A percentile compares a stretch with the other conserved stretches of the same genome.
These are phyloP conservation scores for Fusarium proliferatum DNA, from an alignment of 2,329 filamentous ascomycete species.

Conservation along the genomic window DNA sequence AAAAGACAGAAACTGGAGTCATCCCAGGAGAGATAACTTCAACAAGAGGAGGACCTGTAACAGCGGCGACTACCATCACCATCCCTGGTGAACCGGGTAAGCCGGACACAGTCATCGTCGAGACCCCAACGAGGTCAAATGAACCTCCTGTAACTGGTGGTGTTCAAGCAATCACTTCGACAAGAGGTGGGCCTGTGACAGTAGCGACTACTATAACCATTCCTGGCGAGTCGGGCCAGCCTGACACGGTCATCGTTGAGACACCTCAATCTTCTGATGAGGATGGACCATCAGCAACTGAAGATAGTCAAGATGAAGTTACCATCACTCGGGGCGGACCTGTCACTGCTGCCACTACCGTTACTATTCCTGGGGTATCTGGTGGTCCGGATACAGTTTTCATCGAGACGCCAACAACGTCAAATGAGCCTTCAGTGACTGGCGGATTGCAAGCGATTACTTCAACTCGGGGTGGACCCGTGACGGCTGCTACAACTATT, in stretches of 20 bases:
- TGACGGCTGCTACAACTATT: not conserved
- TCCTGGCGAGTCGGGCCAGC: not conserved
- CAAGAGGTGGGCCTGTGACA: not conserved
- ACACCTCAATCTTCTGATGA: not conserved
- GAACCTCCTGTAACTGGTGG: not conserved
- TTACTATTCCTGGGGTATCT: not conserved
- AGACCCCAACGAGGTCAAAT: not conserved
- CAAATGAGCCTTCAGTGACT: not conserved
- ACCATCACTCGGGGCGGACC: not conserved
- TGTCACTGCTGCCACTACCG: not conserved
- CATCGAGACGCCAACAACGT: not conserved
- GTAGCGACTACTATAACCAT: not conserved
- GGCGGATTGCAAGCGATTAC: not conserved
- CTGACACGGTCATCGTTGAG: not conserved
- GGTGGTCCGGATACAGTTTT: not conserved
- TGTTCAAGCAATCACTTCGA: not conserved
- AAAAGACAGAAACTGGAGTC: fast-evolving
- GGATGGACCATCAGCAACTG: not conserved
- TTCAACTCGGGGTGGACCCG: not conserved
- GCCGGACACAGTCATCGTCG: not conserved
- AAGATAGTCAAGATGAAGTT: not conserved
- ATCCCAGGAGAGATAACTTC: not conserved
- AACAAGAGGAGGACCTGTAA: not conserved
- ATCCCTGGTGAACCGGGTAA: not conserved
- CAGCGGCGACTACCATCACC: not conserved